These are phyloP conservation scores for Lyophyllum shimeji DNA, from an alignment of 768 basidiomycete genomes.

Conservation along the genomic window DNA sequence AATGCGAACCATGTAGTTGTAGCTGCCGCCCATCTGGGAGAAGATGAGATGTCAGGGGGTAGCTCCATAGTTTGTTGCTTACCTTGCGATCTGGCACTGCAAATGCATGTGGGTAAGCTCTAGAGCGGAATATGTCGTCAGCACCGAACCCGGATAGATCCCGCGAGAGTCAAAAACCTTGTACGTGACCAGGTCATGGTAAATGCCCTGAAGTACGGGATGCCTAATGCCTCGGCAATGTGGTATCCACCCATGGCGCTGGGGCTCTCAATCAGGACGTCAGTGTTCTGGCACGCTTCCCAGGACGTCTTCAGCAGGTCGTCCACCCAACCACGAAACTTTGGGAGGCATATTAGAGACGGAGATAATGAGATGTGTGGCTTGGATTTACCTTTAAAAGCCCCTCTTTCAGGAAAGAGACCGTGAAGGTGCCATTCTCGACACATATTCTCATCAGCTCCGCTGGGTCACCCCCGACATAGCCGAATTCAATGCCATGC, in stretches of 20 bases:
- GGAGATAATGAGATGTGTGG: neutral
- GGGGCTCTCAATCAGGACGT: constrained; percentile 92
- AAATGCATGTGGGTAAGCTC: constrained; percentile 96
- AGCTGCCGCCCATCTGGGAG: constrained; percentile 88
- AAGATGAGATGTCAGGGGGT: constrained; percentile 8
- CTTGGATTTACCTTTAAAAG: constrained; percentile 67
- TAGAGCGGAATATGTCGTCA: constrained; percentile 23
- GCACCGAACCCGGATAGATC: neutral
- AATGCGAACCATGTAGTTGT: constrained; percentile 90
- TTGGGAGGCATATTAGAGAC: constrained; percentile 13
- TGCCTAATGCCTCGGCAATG: constrained; percentile 90
- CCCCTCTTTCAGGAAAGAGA: constrained; percentile 91
- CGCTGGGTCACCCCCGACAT: constrained; percentile 95
- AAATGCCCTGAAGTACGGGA: constrained; percentile 95
- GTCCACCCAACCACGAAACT: constrained; percentile 98
- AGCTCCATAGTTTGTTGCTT: neutral
- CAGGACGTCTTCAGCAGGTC: constrained; percentile 93
- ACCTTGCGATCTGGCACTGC: constrained; percentile 96
- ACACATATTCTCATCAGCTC: constrained; percentile 98
- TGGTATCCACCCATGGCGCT: constrained; percentile 98
- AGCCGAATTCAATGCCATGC: constrained; percentile 96
- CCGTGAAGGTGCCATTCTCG: constrained; percentile 97
- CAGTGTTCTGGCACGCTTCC: constrained; percentile 94
- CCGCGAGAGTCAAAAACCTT: constrained; percentile 39
- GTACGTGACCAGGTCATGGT: constrained; percentile 99